Evolutionary conservation across 768 basidiomycete genomes (phyloP).

Genomic region (Lactarius hatsudake): DNA sequence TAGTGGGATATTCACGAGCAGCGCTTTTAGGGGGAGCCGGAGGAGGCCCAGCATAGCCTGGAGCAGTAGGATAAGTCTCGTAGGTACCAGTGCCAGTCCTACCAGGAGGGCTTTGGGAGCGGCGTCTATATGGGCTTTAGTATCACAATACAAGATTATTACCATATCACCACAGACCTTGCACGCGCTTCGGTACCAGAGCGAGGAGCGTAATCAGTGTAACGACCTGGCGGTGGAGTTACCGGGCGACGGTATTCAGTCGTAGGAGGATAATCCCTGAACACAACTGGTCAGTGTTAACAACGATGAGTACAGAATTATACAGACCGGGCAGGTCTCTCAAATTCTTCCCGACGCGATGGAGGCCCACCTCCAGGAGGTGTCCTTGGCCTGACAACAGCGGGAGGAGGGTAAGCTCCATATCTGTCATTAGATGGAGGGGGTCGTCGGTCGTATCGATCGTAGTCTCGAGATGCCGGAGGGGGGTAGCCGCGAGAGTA

Average conservation of each 20-base stretch:
- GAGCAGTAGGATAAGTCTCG: constrained; percentile 26
- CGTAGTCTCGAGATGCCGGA: constrained; percentile 47
- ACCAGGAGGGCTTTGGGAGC: constrained; percentile 29
- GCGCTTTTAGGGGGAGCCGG: constrained; percentile 26
- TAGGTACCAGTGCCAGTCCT: constrained; percentile 28
- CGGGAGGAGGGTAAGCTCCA: constrained; percentile 39
- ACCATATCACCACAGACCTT: constrained; percentile 21
- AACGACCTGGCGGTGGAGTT: constrained; percentile 30
- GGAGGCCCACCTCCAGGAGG: constrained; percentile 24
- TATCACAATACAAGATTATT: not conserved
- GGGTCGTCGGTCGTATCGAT: constrained; percentile 57
- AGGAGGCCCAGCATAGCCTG: constrained; percentile 27
- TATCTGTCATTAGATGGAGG: constrained; percentile 44
- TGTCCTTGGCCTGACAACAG: constrained; percentile 39
- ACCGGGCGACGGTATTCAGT: constrained; percentile 30
- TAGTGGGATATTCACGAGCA: constrained; percentile 29
- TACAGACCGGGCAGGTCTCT: constrained; percentile 23
- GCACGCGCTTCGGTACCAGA: constrained; percentile 25
- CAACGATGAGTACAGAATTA: not conserved
- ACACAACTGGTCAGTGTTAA: constrained; percentile 2
- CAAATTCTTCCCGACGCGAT: constrained; percentile 37
- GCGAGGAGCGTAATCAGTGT: constrained; percentile 30
- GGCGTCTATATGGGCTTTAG: constrained; percentile 23
- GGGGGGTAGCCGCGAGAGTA: constrained; percentile 52
- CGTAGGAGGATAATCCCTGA: constrained; percentile 27